A percentile compares a stretch with the other conserved stretches of the same genome.
phyloP scores from a whole-genome alignment of 306 rosid species.

The Coriaria nepalensis region DNA sequence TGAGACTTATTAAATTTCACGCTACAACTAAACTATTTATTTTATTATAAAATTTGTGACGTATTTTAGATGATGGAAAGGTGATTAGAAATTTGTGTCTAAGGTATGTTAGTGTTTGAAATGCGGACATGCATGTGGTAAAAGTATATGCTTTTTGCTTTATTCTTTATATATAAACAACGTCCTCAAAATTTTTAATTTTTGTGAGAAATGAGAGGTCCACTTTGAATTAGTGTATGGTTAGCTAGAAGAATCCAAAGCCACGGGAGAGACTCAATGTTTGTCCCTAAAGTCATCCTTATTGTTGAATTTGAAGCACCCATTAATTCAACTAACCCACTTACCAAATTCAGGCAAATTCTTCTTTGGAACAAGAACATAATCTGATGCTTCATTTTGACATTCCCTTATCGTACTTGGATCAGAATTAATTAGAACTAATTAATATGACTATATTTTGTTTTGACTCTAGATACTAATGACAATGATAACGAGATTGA shows the following conservation, averaged over 20 bases:
- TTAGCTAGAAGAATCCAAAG: conserved; percentile 1
- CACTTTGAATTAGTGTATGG: too few species aligned
- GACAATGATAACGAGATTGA: conserved; percentile 31
- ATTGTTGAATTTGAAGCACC: conserved; percentile 4
- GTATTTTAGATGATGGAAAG: too few species aligned
- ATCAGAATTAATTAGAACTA: neutral
- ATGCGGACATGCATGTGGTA: neutral
- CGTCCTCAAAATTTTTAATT: too few species aligned
- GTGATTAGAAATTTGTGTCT: too few species aligned
- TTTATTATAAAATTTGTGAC: too few species aligned
- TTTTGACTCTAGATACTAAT: conserved; percentile 8
- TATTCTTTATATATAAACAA: too few species aligned
- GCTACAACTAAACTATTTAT: too few species aligned
- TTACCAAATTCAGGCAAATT: neutral
- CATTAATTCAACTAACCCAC: conserved; percentile 5
- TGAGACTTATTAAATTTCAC: too few species aligned
- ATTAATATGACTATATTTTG: neutral
- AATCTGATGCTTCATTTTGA: neutral
- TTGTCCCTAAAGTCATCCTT: neutral
- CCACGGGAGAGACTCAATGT: neutral
- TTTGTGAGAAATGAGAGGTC: too few species aligned
- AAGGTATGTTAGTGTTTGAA: neutral
- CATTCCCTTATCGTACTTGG: neutral
- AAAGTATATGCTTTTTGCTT: neutral
- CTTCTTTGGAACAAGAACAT: neutral